Evolutionary conservation across 2,329 filamentous ascomycete species (phyloP).

Genomic region (Septoria petroselini): DNA sequence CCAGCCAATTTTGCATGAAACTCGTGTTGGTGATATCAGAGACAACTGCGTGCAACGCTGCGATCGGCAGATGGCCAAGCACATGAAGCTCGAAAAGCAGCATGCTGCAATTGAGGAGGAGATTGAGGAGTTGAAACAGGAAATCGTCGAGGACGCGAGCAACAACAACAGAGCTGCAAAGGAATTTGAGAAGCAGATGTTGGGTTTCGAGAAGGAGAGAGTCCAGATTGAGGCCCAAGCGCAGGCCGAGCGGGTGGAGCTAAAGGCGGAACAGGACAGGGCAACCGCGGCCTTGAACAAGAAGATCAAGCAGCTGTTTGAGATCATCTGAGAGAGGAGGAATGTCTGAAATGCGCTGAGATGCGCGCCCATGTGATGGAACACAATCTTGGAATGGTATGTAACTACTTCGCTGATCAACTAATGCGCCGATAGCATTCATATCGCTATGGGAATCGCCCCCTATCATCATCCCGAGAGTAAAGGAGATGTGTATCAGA

Average conservation of each 20-base stretch:
- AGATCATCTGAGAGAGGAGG: neutral
- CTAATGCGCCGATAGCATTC: no score
- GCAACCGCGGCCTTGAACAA: slow-evolving; percentile 20
- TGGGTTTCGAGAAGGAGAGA: slow-evolving; percentile 20
- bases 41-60: slow-evolving; percentile 19
- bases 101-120: slow-evolving; percentile 22
- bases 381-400: slow-evolving; percentile 1
- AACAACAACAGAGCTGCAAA: slow-evolving; percentile 10
- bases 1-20: neutral
- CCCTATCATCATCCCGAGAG: no score
- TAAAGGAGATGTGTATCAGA: no score
- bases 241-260: slow-evolving; percentile 22
- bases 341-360: neutral
- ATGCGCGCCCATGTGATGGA: neutral
- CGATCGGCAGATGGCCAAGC: slow-evolving; percentile 16
- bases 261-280: slow-evolving; percentile 24
- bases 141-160: slow-evolving; percentile 18
- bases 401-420: neutral
- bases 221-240: slow-evolving; percentile 20
- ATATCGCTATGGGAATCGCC: no score
- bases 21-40: slow-evolving; percentile 25
- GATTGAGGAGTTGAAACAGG: slow-evolving; percentile 21
- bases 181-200: slow-evolving; percentile 20
- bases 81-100: slow-evolving; percentile 20
- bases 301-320: slow-evolving; percentile 24